Evolutionary conservation across 805 yeast species (phyloP).

Genomic region (Schizosaccharomyces lindneri): DNA sequence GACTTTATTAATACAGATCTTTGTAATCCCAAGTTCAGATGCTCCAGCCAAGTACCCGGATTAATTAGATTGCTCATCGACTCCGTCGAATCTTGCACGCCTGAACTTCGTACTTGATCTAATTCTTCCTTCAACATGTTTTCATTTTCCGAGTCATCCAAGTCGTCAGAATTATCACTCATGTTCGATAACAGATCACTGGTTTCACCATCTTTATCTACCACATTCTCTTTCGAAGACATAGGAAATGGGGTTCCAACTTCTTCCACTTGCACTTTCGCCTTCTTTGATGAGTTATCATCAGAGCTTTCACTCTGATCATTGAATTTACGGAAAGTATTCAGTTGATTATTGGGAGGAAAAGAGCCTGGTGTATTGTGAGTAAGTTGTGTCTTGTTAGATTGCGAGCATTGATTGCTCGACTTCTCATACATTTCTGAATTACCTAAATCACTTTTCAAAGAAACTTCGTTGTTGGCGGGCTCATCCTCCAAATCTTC

Average conservation of each 20-base stretch:
- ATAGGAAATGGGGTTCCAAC: neutral
- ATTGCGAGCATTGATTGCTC: neutral
- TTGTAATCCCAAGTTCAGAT: neutral
- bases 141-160: neutral
- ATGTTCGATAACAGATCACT: no score
- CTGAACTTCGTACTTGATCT: neutral
- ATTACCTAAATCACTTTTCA: neutral
- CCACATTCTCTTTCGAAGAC: no score
- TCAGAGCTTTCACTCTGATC: no score
- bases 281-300: no score
- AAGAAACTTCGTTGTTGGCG: slow-evolving; percentile 25
- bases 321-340: no score
- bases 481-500: slow-evolving; percentile 41
- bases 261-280: neutral
- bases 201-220: no score
- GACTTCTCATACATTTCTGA: neutral
- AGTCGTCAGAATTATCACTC: neutral
- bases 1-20: neutral
- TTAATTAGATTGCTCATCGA: neutral
- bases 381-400: neutral
- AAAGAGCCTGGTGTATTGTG: neutral
- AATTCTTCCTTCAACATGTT: neutral
- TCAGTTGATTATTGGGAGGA: neutral
- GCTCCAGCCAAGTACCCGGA: neutral
- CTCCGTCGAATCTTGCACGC: neutral